Evolutionary conservation across 306 rosid species (phyloP), one percentile per base, ranked within the genome.

Genomic region (Castanea sativa): DNA sequence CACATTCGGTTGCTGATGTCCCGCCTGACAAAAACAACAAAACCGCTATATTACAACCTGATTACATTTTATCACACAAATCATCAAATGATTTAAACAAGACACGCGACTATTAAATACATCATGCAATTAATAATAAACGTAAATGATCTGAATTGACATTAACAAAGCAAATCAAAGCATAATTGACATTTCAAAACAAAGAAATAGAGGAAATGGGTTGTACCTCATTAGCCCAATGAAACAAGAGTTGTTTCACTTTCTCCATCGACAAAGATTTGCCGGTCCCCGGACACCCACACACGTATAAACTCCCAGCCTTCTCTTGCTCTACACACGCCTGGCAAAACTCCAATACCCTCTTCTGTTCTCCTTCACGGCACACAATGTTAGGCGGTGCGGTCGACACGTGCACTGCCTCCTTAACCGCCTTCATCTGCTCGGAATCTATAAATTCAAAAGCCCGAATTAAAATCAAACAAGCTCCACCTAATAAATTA

Each of bases 271-370:
- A 90, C 57, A 93, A 78, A 0, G 99, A 89, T 76, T 95, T 95
- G 16, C 98, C 98, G 0, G 99, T 93, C 57, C 99, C 99, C 0
- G 99, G 98, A 60, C 97, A 91, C 23, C 99, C 99, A 27, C 99
- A 93, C 0, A 93, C 83, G 52, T 93, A 95, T 19, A 95, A 75
- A 84, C 97, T 90, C 75, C 92, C 94, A n/a, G 98, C 83, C 81
- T 89, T 95, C 73, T 87, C 86, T 38, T 85, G 90, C 79, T 89
- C 92, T 12, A 95, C 43, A 71, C 91, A 82, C 2, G 84, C 77
- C 83, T 95, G 91, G 70, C 96, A 89, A 85, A 95, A 93, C 76
- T 81, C 90, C 29, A 93, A 71, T 59, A 95, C 90, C 86, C 86
- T 85, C 71, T 79, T 83, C 78, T 90, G 99, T 87, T 95, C 98